Evolutionary conservation across 306 rosid genomes (phyloP).

Genomic region (Cicer cuneatum): DNA sequence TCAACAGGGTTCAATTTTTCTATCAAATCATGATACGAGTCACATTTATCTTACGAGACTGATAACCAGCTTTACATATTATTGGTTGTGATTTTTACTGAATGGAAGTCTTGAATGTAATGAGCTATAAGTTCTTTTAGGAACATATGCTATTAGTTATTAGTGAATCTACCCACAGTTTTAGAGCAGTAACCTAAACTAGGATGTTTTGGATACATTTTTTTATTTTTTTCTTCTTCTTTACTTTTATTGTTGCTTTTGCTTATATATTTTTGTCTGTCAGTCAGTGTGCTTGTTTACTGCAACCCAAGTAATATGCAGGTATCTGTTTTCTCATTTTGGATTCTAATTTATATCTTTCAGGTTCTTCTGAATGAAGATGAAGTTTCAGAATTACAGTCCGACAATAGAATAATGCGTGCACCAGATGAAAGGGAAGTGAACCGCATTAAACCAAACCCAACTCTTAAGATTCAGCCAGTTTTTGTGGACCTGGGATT

Average conservation of each 20-base stretch:
- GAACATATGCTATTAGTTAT: constrained; percentile 18
- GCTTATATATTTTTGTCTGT: neutral
- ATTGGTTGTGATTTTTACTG: constrained; percentile 12
- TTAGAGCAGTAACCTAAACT: constrained; percentile 15
- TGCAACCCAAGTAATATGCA: constrained; percentile 7
- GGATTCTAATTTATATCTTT: constrained; percentile 40
- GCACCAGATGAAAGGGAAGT: constrained; percentile 73
- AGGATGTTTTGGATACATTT: constrained; percentile 10
- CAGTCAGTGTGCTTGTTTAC: constrained; percentile 3
- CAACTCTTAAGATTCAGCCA: constrained; percentile 73
- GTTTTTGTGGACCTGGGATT: constrained; percentile 73
- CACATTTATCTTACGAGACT: neutral
- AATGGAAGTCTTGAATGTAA: constrained; percentile 1
- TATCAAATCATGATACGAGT: neutral
- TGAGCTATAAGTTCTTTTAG: constrained; percentile 9
- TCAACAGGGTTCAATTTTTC: neutral
- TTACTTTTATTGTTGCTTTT: constrained; percentile 33
- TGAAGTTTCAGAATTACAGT: constrained; percentile 67
- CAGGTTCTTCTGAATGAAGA: constrained; percentile 91
- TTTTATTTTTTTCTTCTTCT: neutral
- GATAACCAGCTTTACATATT: neutral
- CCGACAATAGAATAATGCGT: constrained; percentile 69
- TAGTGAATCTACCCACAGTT: constrained; percentile 1
- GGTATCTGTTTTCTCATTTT: constrained; percentile 29
- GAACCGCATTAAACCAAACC: constrained; percentile 88